These are phyloP conservation scores for Camellia granthamiana DNA, from an alignment of 148 eudicot species.

Conservation along the genomic window DNA sequence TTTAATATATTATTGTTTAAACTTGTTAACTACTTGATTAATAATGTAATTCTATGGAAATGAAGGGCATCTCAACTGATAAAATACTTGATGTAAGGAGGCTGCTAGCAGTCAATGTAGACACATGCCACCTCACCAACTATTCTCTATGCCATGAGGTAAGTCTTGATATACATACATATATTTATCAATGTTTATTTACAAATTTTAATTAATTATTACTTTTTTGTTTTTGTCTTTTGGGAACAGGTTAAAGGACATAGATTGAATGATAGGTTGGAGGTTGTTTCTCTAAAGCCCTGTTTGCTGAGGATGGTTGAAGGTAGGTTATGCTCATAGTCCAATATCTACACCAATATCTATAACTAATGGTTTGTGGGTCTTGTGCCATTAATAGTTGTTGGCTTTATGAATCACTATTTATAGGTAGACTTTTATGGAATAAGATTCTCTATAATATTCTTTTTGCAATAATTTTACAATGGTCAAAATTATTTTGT, in stretches of 20 bases:
- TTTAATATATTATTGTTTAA: no score
- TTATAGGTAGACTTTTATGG: no score
- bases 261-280: constrained; percentile 64
- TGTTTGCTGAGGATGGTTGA: constrained; percentile 86
- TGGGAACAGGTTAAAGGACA: constrained; percentile 72
- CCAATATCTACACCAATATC: not conserved
- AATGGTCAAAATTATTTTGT: no score
- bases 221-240: not conserved
- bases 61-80: constrained; percentile 92
- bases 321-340: constrained; percentile 54
- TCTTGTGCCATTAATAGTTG: not conserved
- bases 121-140: constrained; percentile 88
- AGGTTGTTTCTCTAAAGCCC: constrained; percentile 76
- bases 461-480: no score
- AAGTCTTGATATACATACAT: not conserved
- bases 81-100: constrained; percentile 84
- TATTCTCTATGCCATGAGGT: constrained; percentile 93
- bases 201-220: no score
- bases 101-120: constrained; percentile 71
- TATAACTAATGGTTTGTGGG: not conserved
- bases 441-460: no score
- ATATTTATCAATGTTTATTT: not conserved
- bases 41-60: constrained; percentile 6
- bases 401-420: not conserved
- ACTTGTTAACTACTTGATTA: not conserved